Conservation (phyloP, 2,329 filamentous ascomycete species). For the Pseudogymnoascus sp. region DNA sequence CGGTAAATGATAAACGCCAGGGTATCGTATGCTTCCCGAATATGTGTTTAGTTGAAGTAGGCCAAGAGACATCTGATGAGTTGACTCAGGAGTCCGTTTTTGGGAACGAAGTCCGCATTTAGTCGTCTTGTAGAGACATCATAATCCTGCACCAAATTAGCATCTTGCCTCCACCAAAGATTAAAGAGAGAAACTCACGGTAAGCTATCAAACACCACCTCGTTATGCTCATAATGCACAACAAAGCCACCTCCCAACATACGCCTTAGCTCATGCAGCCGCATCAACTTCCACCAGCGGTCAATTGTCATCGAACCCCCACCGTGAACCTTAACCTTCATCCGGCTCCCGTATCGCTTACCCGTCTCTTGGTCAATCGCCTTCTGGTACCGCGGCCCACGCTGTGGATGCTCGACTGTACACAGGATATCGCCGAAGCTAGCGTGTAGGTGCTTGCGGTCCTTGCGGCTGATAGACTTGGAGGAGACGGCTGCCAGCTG, state of each 20-base stretch:
- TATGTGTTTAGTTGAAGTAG: neutral
- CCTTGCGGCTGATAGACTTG: slow-evolving; percentile 55
- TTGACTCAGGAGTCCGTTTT: neutral
- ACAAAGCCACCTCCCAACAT: slow-evolving; percentile 54
- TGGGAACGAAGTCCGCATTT: neutral
- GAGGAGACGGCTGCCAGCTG: slow-evolving; percentile 51
- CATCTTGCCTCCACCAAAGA: neutral
- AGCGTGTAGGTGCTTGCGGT: slow-evolving; percentile 56
- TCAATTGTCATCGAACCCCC: slow-evolving; percentile 56
- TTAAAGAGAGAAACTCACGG: slow-evolving; percentile 29
- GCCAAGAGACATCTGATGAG: neutral
- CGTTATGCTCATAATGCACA: slow-evolving; percentile 53
- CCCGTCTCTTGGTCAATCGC: slow-evolving; percentile 53
- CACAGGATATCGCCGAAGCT: slow-evolving; percentile 58
- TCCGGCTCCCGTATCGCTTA: slow-evolving; percentile 50
- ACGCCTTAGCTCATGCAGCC: slow-evolving; percentile 51
- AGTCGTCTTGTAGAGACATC: neutral
- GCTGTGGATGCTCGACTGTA: slow-evolving; percentile 56
- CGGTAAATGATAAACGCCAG: slow-evolving; percentile 1
- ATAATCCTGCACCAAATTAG: neutral
- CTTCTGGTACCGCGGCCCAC: slow-evolving; percentile 57
- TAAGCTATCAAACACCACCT: slow-evolving; percentile 50
- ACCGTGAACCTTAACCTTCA: slow-evolving; percentile 50
- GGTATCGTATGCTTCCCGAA: neutral
- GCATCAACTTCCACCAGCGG: slow-evolving; percentile 64